Percentiles rank a stretch among this genome's conserved stretches.
These are phyloP conservation scores for Lolium perenne DNA, from an alignment of 176 grass and related monocot species.

Conservation along the genomic window DNA sequence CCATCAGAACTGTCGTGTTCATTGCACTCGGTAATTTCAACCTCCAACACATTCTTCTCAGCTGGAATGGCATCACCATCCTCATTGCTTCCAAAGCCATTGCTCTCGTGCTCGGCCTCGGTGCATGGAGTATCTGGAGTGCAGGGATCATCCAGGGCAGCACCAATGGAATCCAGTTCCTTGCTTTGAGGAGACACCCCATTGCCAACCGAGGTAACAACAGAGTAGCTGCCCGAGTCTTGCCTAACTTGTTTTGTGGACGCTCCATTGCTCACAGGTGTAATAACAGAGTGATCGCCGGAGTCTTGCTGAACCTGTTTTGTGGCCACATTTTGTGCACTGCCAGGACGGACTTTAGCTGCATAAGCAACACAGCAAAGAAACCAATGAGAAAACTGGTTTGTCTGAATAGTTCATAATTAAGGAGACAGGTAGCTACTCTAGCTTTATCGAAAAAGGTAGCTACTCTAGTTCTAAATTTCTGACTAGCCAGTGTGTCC, in stretches of 20 bases:
- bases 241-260: constrained; percentile 32
- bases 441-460: no score
- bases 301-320: constrained; percentile 49
- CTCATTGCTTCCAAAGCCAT: constrained; percentile 17
- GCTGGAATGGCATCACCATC: background rate
- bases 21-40: background rate
- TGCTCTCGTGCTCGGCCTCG: background rate
- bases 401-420: no score
- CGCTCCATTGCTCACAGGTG: constrained; percentile 28
- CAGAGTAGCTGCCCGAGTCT: background rate
- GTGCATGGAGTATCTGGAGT: background rate
- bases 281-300: background rate
- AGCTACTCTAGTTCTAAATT: no score
- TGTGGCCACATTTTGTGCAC: constrained; percentile 36
- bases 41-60: constrained; percentile 18
- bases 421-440: no score
- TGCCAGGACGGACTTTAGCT: constrained; percentile 61
- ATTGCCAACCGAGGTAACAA: constrained; percentile 35
- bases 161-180: background rate
- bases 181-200: constrained; percentile 25
- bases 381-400: constrained; percentile 7
- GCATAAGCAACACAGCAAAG: constrained; percentile 22
- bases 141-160: background rate
- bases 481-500: background rate
- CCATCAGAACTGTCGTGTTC: constrained; percentile 19